Evolutionary conservation across 2,329 filamentous ascomycete species (phyloP).

Genomic region (Talaromyces sp.): DNA sequence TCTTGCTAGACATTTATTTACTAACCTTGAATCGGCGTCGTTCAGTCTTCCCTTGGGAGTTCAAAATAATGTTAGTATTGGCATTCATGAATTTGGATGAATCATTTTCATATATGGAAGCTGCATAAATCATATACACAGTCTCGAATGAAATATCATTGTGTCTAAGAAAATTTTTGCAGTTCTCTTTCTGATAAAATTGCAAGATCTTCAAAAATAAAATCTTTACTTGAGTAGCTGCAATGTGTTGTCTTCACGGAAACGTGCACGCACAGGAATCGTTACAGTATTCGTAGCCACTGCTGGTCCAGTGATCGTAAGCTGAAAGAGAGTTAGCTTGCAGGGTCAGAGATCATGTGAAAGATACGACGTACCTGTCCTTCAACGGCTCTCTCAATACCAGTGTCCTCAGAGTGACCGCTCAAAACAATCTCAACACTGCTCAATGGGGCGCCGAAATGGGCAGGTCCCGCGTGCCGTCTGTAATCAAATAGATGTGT

Average conservation of each 20-base stretch:
- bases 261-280: slow-evolving; percentile 59
- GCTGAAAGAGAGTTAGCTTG: slow-evolving; percentile 42
- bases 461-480: slow-evolving; percentile 44
- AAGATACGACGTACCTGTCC: slow-evolving; percentile 55
- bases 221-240: slow-evolving; percentile 38
- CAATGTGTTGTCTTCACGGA: slow-evolving; percentile 69
- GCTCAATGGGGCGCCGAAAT: slow-evolving; percentile 79
- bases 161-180: too few relatives aligned
- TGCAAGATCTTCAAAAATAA: too few relatives aligned
- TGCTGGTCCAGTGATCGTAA: slow-evolving; percentile 66
- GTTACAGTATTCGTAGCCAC: slow-evolving; percentile 63
- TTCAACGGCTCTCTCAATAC: slow-evolving; percentile 38
- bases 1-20: not conserved
- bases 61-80: not conserved
- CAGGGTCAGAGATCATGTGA: not conserved
- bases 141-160: not conserved
- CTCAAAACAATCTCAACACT: slow-evolving; percentile 69
- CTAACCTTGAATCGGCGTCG: not conserved
- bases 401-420: slow-evolving; percentile 30
- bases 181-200: too few relatives aligned
- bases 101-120: not conserved
- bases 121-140: not conserved
- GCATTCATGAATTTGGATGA: not conserved
- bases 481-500: slow-evolving; percentile 86
- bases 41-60: too few relatives aligned